Evolutionary conservation across 768 basidiomycete genomes (phyloP).

Genomic region (Podaxis sp.): DNA sequence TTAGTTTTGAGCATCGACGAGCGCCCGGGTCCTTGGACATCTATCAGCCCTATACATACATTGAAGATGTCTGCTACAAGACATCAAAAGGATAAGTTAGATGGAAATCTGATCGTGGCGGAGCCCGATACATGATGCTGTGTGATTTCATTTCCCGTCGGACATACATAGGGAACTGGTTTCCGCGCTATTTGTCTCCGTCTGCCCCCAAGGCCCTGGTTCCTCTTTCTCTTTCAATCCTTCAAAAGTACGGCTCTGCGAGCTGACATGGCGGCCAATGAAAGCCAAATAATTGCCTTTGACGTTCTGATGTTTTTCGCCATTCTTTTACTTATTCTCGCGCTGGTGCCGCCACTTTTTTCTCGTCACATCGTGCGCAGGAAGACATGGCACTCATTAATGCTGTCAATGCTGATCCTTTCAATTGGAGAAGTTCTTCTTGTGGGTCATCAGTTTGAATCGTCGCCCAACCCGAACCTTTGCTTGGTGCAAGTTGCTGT

Average conservation of each 20-base stretch:
- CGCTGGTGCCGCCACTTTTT: constrained; percentile 8
- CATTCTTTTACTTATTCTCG: constrained; percentile 4
- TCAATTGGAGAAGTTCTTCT: neutral
- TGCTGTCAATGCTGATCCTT: constrained; percentile 4
- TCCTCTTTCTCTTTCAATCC: neutral
- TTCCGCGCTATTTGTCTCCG: neutral
- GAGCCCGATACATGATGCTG: neutral
- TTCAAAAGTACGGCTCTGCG: neutral
- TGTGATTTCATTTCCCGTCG: constrained; percentile 5
- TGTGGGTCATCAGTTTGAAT: neutral
- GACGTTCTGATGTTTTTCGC: constrained; percentile 10
- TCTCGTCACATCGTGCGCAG: constrained; percentile 7
- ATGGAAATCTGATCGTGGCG: neutral
- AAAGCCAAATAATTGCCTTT: neutral
- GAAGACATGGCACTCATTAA: constrained; percentile 12
- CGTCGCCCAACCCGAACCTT: neutral
- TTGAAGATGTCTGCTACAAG: no score
- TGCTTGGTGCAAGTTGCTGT: constrained; percentile 6
- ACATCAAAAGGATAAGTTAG: no score
- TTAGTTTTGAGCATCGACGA: no score
- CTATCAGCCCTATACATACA: no score
- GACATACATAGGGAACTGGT: neutral
- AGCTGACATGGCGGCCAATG: neutral
- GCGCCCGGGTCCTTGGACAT: no score
- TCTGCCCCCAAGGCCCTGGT: neutral